phyloP scores from a whole-genome alignment of 2,329 filamentous ascomycete genomes.

The Alternaria angustiovoidea region DNA sequence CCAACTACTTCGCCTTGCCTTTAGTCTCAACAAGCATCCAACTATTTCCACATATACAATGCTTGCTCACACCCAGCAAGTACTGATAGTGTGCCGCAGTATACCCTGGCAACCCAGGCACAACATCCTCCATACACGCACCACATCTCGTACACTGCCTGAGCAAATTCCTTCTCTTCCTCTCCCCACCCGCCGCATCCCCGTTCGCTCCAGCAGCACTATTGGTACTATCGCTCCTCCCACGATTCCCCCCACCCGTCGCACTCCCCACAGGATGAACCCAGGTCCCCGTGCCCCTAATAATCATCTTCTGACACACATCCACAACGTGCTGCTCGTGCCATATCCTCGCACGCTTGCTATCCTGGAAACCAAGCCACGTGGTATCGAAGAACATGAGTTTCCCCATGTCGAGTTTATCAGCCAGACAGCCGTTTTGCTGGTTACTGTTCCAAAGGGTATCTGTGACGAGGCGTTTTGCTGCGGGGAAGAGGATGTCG shows the following conservation, averaged over 20 bases:
- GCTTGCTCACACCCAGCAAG: constrained; percentile 50
- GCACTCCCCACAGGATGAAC: constrained; percentile 25
- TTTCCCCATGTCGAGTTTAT: constrained; percentile 68
- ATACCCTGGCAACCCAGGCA: constrained; percentile 42
- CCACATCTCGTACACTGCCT: constrained; percentile 57
- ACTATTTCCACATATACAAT: constrained; percentile 49
- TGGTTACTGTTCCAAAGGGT: constrained; percentile 48
- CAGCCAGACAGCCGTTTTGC: constrained; percentile 58
- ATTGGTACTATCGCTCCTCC: constrained; percentile 33
- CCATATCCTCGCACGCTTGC: constrained; percentile 65
- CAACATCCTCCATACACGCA: constrained; percentile 57
- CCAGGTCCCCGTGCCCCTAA: constrained; percentile 41
- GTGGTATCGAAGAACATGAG: constrained; percentile 78
- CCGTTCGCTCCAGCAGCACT: constrained; percentile 16
- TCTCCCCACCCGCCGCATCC: neutral
- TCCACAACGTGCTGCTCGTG: constrained; percentile 67
- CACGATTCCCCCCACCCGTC: constrained; percentile 16
- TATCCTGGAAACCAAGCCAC: constrained; percentile 71
- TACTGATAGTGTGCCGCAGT: constrained; percentile 41
- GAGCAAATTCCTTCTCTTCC: constrained; percentile 37
- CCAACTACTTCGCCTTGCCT: constrained; percentile 16
- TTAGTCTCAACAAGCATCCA: constrained; percentile 48
- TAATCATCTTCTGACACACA: constrained; percentile 62
- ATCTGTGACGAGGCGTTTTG: constrained; percentile 58
- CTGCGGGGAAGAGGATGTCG: constrained; percentile 58